Evolutionary conservation across 1,139 yeast species (phyloP).

Genomic region (Yamadazyma diddensiae): DNA sequence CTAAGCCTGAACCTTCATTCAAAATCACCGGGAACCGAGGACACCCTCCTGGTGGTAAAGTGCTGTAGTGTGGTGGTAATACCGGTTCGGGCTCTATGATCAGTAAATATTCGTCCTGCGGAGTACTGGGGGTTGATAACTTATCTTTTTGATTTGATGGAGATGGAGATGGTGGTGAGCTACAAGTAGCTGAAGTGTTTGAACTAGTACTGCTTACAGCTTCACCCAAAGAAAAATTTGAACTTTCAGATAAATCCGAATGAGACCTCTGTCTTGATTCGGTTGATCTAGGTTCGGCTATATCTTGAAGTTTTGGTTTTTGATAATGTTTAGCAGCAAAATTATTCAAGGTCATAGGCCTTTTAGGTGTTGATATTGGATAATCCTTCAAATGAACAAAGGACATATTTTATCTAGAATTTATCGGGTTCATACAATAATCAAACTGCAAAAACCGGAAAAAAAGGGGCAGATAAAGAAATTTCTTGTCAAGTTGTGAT

Average conservation of each 20-base stretch:
- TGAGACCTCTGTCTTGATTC: constrained; percentile 5
- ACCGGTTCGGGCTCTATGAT: constrained; percentile 52
- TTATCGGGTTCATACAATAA: too few species aligned
- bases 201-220: constrained; percentile 7
- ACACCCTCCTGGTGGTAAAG: constrained; percentile 48
- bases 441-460: too few species aligned
- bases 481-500: too few species aligned
- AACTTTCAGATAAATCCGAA: constrained; percentile 9
- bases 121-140: constrained; percentile 1
- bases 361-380: constrained; percentile 11
- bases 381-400: constrained; percentile 9
- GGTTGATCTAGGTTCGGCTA: not conserved
- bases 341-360: constrained; percentile 7
- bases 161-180: constrained; percentile 3
- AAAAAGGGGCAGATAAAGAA: too few species aligned
- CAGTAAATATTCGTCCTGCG: constrained; percentile 24
- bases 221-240: constrained; percentile 7
- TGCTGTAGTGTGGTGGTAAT: constrained; percentile 45
- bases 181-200: constrained; percentile 1
- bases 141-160: not conserved
- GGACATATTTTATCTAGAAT: constrained; percentile 1
- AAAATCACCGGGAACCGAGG: constrained; percentile 46
- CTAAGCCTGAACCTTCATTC: constrained; percentile 12
- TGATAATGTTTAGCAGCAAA: not conserved
- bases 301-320: too few species aligned